phyloP scores from a whole-genome alignment of 2,329 filamentous ascomycete genomes.

The Helotiales sp. region DNA sequence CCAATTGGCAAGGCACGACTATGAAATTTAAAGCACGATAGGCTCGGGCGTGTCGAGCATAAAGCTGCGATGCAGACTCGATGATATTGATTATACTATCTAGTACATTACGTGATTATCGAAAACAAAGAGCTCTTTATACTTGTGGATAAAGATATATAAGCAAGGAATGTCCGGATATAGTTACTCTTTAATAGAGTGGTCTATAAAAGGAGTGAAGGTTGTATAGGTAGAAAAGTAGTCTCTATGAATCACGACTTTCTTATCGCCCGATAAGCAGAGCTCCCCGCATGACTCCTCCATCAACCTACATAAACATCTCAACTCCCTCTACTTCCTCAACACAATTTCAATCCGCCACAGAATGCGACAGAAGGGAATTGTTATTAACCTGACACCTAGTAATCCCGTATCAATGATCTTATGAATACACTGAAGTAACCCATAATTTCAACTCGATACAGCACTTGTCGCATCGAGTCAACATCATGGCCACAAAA shows the following conservation, averaged over 20 bases:
- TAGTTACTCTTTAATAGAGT: no score
- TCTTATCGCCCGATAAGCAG: slow-evolving; percentile 37
- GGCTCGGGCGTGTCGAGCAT: no score
- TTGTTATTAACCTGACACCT: background rate
- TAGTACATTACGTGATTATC: no score
- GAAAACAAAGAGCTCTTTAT: no score
- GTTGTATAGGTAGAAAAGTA: no score
- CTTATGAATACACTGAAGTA: slow-evolving; percentile 18
- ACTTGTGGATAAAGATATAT: no score
- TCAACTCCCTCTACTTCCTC: background rate
- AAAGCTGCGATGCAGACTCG: no score
- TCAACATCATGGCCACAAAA: slow-evolving; percentile 51
- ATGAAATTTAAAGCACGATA: background rate
- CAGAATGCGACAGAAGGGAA: background rate
- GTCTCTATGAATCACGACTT: slow-evolving; percentile 29
- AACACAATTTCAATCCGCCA: background rate
- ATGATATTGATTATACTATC: no score
- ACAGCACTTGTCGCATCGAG: background rate
- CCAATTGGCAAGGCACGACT: slow-evolving; percentile 4
- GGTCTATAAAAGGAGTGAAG: no score
- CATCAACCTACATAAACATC: background rate
- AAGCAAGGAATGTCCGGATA: no score
- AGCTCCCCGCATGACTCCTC: slow-evolving; percentile 24
- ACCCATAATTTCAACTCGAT: slow-evolving; percentile 2
- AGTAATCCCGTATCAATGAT: slow-evolving; percentile 13